Evolutionary conservation across 2,329 filamentous ascomycete species (phyloP).

Genomic region (Trichophyton equinum): DNA sequence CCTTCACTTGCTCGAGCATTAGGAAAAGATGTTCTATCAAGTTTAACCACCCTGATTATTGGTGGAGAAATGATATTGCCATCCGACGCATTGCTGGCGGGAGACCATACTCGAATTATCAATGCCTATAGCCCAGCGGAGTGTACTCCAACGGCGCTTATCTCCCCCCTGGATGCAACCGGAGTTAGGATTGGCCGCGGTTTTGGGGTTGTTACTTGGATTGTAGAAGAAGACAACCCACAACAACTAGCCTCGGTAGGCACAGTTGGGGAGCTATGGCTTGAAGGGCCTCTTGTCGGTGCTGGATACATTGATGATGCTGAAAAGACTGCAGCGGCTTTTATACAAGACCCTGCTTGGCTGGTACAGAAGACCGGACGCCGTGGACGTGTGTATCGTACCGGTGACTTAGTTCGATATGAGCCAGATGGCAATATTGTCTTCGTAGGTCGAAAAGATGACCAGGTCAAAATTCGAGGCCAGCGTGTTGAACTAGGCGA

Average conservation of each 20-base stretch:
- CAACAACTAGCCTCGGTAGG: constrained; percentile 22
- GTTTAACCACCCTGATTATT: constrained; percentile 25
- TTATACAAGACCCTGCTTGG: constrained; percentile 35
- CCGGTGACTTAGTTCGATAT: constrained; percentile 9
- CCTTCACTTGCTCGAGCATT: constrained; percentile 38
- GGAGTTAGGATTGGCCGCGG: constrained; percentile 10
- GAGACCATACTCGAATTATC: constrained; percentile 23
- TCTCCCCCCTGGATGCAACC: constrained; percentile 18
- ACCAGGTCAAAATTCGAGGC: constrained; percentile 71
- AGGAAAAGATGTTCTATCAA: constrained; percentile 25
- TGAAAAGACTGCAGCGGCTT: constrained; percentile 41
- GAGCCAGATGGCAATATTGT: constrained; percentile 17
- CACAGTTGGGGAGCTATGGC: constrained; percentile 28
- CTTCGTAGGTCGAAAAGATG: constrained; percentile 19
- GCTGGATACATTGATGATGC: constrained; percentile 24
- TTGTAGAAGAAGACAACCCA: constrained; percentile 15
- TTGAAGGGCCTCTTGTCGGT: constrained; percentile 28
- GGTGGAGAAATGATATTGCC: constrained; percentile 18
- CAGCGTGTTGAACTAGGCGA: constrained; percentile 75
- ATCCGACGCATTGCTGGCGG: constrained; percentile 16
- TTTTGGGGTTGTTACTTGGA: constrained; percentile 13
- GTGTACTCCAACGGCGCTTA: background rate
- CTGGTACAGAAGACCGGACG: constrained; percentile 2
- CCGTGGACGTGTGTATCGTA: constrained; percentile 15
- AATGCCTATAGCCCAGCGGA: constrained; percentile 23